Evolutionary conservation across 192 early-diverging fungal species (phyloP), one percentile per base, ranked within the genome.

Genomic region (Pilaira anomala): DNA sequence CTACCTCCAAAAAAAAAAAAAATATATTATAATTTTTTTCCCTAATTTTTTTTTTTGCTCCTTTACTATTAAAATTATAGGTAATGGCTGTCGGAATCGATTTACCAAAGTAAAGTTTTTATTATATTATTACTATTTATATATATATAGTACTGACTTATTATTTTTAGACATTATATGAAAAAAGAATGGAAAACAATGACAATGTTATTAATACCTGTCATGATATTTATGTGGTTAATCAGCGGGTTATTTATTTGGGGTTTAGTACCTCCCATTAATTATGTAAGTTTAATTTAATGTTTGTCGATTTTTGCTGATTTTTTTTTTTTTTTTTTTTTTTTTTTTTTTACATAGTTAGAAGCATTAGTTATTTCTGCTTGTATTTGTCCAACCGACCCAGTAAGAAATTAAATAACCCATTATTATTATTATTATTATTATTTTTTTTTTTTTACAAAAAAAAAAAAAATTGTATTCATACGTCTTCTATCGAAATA

Each of bases 361-460:
- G 85, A 91, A 26, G 77, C 88, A 1, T 72, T 97, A 55, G 79
- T 88, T 25, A 84, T 97, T 30, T 87, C 89, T 6, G 85, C 94
- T 0, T 94, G 92, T 63, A 72, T 91, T 16, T 88, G 93, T 11
- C 94, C 96, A 1, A 98, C 96, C 0, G 96, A 98, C 71, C 95
- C 95, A 0, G 93, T 94, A 80, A 71, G 67, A 45, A 26, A n/a
- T n/a, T n/a, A n/a, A n/a, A n/a, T n/a, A 14, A 42, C 41, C 46
- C 29, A 30, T 36, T 41, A 39, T 5, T 22, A 19, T 21, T 21
- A 40, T 28, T 51, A 1, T 6, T 3, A 54, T 48, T 14, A 21
- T 12, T 8, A 26, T 2, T 26, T 28, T 40, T 48, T n/a, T n/a
- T n/a, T n/a, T n/a, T n/a, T 1, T 5, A 40, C 22, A 45, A 18